Evolutionary conservation across 805 yeast genomes (phyloP).

Genomic region (Barnettozyma salicaria): DNA sequence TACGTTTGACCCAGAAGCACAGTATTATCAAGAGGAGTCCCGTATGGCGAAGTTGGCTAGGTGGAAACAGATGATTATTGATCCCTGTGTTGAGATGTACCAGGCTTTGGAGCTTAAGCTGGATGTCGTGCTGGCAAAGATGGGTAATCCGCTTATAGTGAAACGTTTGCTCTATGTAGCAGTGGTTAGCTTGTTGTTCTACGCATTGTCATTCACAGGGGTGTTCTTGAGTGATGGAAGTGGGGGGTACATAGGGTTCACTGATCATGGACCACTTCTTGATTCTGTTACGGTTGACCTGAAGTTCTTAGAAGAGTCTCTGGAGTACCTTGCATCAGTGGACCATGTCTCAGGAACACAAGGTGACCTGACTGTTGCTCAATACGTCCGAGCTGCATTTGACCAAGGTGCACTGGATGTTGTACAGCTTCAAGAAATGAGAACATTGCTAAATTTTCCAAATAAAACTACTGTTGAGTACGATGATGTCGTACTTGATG

Average conservation of each 20-base stretch:
- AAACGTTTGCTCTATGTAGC: conserved; percentile 70
- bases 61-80: conserved; percentile 30
- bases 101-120: conserved; percentile 32
- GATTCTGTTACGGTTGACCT: conserved; percentile 49
- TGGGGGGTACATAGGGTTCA: conserved; percentile 45
- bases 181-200: conserved; percentile 52
- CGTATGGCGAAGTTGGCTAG: conserved; percentile 4
- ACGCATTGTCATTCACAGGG: conserved; percentile 53
- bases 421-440: conserved; percentile 45
- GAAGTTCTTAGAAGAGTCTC: conserved; percentile 27
- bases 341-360: conserved; percentile 82
- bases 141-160: conserved; percentile 85
- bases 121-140: conserved; percentile 51
- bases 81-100: conserved; percentile 41
- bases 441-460: conserved; percentile 65
- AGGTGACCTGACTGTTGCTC: conserved; percentile 72
- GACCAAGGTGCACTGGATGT: conserved; percentile 47
- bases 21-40: neutral
- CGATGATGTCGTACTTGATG: conserved; percentile 25
- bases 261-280: conserved; percentile 49
- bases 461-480: conserved; percentile 26
- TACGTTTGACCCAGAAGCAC: conserved; percentile 1
- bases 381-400: conserved; percentile 57
- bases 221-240: conserved; percentile 39
- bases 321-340: conserved; percentile 34